Conservation (phyloP, 805 yeast species). For the Cyberlindnera amylophila region DNA sequence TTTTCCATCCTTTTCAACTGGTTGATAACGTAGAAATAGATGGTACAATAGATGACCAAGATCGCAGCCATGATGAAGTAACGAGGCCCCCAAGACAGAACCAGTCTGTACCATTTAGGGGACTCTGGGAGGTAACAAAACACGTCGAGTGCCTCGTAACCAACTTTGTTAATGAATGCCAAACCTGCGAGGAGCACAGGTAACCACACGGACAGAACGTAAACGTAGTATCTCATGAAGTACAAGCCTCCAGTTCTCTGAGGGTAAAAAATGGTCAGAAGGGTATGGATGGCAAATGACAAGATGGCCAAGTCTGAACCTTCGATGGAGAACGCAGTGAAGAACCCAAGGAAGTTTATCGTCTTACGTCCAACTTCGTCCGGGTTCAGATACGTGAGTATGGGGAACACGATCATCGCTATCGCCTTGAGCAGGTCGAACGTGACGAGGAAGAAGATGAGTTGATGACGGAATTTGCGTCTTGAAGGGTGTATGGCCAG, state of each 20-base stretch:
- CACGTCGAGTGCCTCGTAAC: slow-evolving; percentile 59
- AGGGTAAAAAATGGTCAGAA: slow-evolving; percentile 65
- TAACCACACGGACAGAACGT: slow-evolving; percentile 50
- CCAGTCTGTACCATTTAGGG: slow-evolving; percentile 73
- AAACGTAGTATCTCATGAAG: slow-evolving; percentile 52
- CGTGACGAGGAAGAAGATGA: slow-evolving; percentile 61
- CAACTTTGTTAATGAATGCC: slow-evolving; percentile 56
- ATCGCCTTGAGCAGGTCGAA: slow-evolving; percentile 76
- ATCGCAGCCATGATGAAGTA: slow-evolving; percentile 62
- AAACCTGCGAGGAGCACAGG: slow-evolving; percentile 69
- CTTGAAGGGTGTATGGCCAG: slow-evolving; percentile 61
- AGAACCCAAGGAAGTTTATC: slow-evolving; percentile 50
- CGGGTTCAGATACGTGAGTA: slow-evolving; percentile 51
- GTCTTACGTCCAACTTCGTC: slow-evolving; percentile 28
- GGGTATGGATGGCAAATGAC: slow-evolving; percentile 80
- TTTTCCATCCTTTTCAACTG: slow-evolving; percentile 34
- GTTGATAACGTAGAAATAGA: slow-evolving; percentile 66
- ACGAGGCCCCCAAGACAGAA: slow-evolving; percentile 78
- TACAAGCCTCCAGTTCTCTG: slow-evolving; percentile 67
- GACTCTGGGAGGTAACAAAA: slow-evolving; percentile 77
- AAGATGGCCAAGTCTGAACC: slow-evolving; percentile 85
- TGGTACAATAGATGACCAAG: slow-evolving; percentile 58
- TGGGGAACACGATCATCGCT: slow-evolving; percentile 64
- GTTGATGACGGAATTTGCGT: slow-evolving; percentile 62
- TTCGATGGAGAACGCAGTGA: slow-evolving; percentile 75